These are phyloP conservation scores for Clonostachys rhizophaga DNA, from an alignment of 2,329 filamentous ascomycete species.

Conservation along the genomic window DNA sequence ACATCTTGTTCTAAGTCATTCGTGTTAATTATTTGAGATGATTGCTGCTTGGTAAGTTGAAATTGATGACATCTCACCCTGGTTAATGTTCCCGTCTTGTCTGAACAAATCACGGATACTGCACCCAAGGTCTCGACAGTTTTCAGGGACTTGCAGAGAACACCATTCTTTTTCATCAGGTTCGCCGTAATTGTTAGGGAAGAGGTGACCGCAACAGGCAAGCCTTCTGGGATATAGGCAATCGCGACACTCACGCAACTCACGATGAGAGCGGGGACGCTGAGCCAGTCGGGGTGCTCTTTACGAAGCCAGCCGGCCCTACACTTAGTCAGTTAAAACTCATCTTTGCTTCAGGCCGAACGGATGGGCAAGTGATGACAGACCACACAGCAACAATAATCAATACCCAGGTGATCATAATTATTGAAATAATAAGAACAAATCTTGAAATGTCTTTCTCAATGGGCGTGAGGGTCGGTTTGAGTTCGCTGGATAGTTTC, in stretches of 20 bases:
- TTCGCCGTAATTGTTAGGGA: conserved; percentile 73
- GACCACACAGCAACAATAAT: conserved; percentile 64
- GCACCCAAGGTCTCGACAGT: conserved; percentile 73
- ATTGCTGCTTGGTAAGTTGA: background rate
- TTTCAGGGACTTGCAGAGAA: conserved; percentile 75
- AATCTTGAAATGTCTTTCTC: conserved; percentile 72
- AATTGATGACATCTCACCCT: conserved; percentile 23
- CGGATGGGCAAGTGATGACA: conserved; percentile 20
- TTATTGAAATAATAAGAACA: conserved; percentile 61
- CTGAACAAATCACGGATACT: conserved; percentile 70
- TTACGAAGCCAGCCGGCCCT: conserved; percentile 68
- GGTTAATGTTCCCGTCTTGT: conserved; percentile 72
- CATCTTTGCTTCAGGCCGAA: background rate
- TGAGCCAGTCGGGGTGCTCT: conserved; percentile 65
- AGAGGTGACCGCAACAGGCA: conserved; percentile 65
- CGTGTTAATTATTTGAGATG: conserved; percentile 40
- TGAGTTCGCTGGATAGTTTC: conserved; percentile 64
- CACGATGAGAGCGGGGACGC: conserved; percentile 67
- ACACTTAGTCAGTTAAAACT: background rate
- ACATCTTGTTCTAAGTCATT: conserved; percentile 56
- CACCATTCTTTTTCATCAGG: conserved; percentile 71
- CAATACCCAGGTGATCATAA: conserved; percentile 63
- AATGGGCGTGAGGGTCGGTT: conserved; percentile 61
- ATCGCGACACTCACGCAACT: conserved; percentile 68
- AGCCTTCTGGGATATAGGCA: conserved; percentile 71